These are phyloP conservation scores for Tetracentron sinense DNA, from an alignment of 164 flowering plant species.

Conservation along the genomic window DNA sequence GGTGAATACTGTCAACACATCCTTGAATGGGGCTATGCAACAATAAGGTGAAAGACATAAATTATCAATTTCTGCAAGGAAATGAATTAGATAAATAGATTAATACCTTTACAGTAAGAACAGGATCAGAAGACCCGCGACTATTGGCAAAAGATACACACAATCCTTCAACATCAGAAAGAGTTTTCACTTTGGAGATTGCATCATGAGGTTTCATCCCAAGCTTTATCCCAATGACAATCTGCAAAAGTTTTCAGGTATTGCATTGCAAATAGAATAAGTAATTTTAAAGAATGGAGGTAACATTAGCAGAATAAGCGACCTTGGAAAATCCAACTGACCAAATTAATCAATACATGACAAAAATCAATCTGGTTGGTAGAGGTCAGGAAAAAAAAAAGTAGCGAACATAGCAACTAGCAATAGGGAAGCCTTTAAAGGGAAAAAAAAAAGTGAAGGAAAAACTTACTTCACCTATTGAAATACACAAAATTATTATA, in stretches of 20 bases:
- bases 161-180: constrained; percentile 89
- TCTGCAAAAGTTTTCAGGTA: constrained; percentile 39
- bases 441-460: too few relatives aligned
- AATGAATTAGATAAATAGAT: neutral
- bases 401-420: too few relatives aligned
- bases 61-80: neutral
- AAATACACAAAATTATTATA: too few relatives aligned
- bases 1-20: neutral
- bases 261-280: neutral
- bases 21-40: neutral
- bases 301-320: neutral
- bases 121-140: constrained; percentile 75
- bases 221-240: constrained; percentile 82
- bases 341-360: neutral
- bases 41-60: neutral
- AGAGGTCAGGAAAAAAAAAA: too few relatives aligned
- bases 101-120: constrained; percentile 81
- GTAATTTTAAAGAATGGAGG: neutral
- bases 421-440: too few relatives aligned
- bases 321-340: neutral
- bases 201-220: constrained; percentile 86
- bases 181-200: constrained; percentile 68
- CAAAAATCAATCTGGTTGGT: neutral
- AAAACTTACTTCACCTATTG: too few relatives aligned
- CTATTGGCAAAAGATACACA: constrained; percentile 69